phyloP scores from a whole-genome alignment of 129 eudicot genomes.

The Pulicaria dysenterica region DNA sequence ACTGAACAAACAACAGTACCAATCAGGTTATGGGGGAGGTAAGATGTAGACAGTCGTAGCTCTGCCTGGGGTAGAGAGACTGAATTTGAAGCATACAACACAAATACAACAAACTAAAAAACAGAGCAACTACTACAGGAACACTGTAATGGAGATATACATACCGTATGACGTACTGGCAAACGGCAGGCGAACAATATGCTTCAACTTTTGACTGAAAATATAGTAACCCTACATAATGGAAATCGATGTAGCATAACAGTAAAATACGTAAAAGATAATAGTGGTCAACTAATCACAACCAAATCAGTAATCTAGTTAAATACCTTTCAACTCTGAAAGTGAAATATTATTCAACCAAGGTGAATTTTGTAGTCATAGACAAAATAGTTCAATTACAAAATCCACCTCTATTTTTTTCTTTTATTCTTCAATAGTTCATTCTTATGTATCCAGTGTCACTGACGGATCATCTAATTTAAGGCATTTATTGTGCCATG shows the following conservation, averaged over 20 bases:
- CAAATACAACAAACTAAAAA: not conserved
- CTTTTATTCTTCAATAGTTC: not conserved
- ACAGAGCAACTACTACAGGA: not conserved
- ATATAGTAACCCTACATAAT: conserved; percentile 86
- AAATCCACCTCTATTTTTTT: not conserved
- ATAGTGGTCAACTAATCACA: not conserved
- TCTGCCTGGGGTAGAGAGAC: too few relatives aligned
- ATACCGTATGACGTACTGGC: conserved; percentile 87
- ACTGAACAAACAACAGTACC: too few relatives aligned
- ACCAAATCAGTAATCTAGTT: too few relatives aligned
- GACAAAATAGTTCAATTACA: not conserved
- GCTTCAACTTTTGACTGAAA: conserved; percentile 95
- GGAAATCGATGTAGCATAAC: conserved; percentile 19
- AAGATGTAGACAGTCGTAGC: too few relatives aligned
- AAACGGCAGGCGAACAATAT: conserved; percentile 84
- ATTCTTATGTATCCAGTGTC: not conserved
- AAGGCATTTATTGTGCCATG: conserved; percentile 8
- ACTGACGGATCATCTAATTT: not conserved
- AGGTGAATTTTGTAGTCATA: not conserved
- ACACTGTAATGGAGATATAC: conserved; percentile 14
- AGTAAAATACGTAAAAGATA: not conserved
- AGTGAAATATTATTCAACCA: not conserved
- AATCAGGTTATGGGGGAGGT: too few relatives aligned
- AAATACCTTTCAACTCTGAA: conserved; percentile 6
- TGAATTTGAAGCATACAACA: conserved; percentile 5